Conservation (phyloP, 257 asterid species). For the Petrea volubilis region DNA sequence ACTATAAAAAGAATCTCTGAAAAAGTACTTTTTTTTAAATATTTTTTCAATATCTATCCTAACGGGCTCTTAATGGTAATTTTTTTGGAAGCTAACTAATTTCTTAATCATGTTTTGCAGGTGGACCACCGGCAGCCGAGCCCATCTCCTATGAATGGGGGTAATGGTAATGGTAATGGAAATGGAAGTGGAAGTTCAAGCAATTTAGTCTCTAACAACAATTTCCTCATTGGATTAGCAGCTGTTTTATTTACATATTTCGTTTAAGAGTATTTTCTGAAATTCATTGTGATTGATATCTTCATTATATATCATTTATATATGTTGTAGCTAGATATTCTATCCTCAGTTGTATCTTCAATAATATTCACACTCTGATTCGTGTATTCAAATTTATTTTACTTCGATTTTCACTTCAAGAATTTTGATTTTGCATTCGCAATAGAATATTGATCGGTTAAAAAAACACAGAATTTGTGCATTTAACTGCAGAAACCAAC, state of each 20-base stretch:
- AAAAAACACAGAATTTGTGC: background rate
- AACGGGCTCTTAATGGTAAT: too few species aligned
- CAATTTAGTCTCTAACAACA: slow-evolving; percentile 19
- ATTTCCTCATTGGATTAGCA: slow-evolving; percentile 34
- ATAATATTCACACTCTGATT: background rate
- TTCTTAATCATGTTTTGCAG: background rate
- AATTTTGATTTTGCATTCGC: background rate
- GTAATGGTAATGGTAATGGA: background rate
- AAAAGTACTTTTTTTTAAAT: too few species aligned
- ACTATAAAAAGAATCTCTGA: too few species aligned
- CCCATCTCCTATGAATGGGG: slow-evolving; percentile 25
- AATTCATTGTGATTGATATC: slow-evolving; percentile 26
- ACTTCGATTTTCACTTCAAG: background rate
- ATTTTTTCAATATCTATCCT: too few species aligned
- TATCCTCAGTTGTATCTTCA: background rate
- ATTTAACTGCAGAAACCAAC: background rate
- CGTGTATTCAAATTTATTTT: background rate
- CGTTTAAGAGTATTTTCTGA: slow-evolving; percentile 22
- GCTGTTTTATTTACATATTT: slow-evolving; percentile 22
- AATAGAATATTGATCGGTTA: background rate
- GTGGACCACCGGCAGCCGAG: slow-evolving; percentile 23
- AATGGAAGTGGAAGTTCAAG: slow-evolving; percentile 28
- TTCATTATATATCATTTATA: slow-evolving; percentile 22
- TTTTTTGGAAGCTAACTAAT: background rate
- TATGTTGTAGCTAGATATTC: slow-evolving; percentile 25